Percentiles rank a stretch among this genome's conserved stretches.
Conservation (phyloP, 2,329 filamentous ascomycete genomes). For the Triangularia setosa region DNA sequence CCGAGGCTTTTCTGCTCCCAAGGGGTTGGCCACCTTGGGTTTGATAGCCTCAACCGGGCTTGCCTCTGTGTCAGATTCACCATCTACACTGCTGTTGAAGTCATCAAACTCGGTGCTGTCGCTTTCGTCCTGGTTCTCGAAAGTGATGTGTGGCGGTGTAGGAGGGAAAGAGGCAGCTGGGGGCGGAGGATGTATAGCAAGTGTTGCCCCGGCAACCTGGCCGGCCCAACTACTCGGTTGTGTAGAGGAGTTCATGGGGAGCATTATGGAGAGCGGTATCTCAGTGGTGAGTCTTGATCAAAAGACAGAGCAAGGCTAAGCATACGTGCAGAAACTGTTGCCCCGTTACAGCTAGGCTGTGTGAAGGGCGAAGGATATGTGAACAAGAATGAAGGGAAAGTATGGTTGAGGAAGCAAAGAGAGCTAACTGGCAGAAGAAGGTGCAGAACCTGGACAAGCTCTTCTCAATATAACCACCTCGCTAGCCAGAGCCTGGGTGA, state of each 20-base stretch:
- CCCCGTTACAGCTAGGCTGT: background rate
- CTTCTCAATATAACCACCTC: background rate
- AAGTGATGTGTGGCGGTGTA: background rate
- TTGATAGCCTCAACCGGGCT: background rate
- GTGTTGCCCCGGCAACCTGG: background rate
- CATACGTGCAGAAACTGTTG: background rate
- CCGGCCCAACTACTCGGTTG: background rate
- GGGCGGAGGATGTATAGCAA: background rate
- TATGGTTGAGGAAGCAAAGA: background rate
- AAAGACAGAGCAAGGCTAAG: background rate
- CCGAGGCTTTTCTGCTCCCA: background rate
- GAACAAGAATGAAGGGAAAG: background rate
- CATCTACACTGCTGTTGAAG: background rate
- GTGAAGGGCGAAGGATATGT: background rate
- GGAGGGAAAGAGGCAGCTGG: background rate
- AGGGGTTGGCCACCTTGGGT: background rate
- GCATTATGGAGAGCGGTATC: background rate
- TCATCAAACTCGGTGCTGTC: slow-evolving; percentile 9
- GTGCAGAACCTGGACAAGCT: background rate
- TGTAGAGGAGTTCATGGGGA: background rate
- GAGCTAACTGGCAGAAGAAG: background rate
- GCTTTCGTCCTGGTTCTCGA: slow-evolving; percentile 5
- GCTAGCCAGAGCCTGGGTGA: background rate
- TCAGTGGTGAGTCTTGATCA: background rate
- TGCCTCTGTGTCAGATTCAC: background rate